Evolutionary conservation across 257 asterid genomes (phyloP), one percentile per base, ranked within the genome.

Genomic region (Marsdenia floribunda): DNA sequence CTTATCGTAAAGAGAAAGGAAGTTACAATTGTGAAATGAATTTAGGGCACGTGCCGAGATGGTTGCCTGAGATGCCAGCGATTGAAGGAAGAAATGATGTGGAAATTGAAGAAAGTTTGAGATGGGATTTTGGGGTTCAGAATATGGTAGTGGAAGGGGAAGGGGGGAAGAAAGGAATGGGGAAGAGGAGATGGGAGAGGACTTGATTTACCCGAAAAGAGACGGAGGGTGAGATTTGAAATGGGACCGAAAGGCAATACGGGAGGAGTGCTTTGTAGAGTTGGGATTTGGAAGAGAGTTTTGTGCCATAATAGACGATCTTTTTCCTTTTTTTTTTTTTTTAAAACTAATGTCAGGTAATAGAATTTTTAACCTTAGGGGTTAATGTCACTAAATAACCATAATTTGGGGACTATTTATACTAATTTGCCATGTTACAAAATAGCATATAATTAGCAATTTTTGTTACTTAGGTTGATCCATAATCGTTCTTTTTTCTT

Each of bases 21-120:
- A 65, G 57, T 19, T 58, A 73, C 57, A 69, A 68, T 40, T 18
- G 58, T 47, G 80, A 21, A 22, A 83, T 67, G 57, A 60, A 75
- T 16, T 63, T 66, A 75, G 77, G 67, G 77, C 92, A 88, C 6
- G 85, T 88, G 16, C 91, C 93, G 11, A 71, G 79, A 71, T 90
- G 96, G 90, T 71, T 90, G 24, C 91, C 93, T 10, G 47, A 46
- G n/a, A 71, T 76, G 83, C 82, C 90, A 47, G 77, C 29, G 65
- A 75, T 63, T 67, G 80, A 11, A 22, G 75, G 49, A 26, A 80
- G 12, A 18, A 78, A 33, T 19, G 84, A 63, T 21, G 78, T 70
- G 63, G 22, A 57, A 18, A 55, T 73, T 55, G 84, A 82, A 40
- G 76, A 58, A 50, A 72, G 21, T 44, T 76, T 4, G 15, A 38